Evolutionary conservation across 495 filamentous ascomycete genomes (phyloP), one percentile per base, ranked within the genome.

Genomic region (Annulohypoxylon moriforme): DNA sequence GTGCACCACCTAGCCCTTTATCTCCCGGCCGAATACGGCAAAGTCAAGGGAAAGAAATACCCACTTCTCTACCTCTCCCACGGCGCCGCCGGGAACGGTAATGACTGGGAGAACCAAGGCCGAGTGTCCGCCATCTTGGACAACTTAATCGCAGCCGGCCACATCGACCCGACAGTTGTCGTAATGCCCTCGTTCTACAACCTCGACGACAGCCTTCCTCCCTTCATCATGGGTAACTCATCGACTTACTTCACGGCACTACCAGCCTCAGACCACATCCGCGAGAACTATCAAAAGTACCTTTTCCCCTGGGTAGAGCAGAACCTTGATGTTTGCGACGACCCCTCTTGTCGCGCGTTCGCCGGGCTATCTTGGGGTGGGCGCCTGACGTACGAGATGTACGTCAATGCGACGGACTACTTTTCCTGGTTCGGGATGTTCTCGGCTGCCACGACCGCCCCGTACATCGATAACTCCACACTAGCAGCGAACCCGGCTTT

Each of bases 171-270:
- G 3, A 79, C 77, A 1, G 77, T 79, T 1, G 77, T 79, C 1
- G 77, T 79, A 11, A 76, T 75, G 59, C 77, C 77, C 22, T 76
- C 77, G 0, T 79, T 79, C 25, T 79, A 79, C 55, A 79, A 79
- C 64, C 75, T 79, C 6, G 71, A 76, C 66, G 50, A 60, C 47
- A 61, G 29, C 38, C 46, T 68, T 31, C 75, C 58, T 11, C 42
- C n/a, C 9, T 77, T 73, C 60, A 60, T 79, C 44, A 75, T 77
- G 73, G 77, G 77, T n/a, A 73, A 75, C 61, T 27, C 36, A 25
- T 72, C 75, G 10, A 44, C 64, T 33, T 34, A 3, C 14, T 63
- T 67, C 14, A 63, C 40, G 7, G 40, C 70, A 24, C 4, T 76
- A 13, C 77, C 77, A 8, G 38, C 70, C 0, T 61, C 71, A 1